Percentiles rank a stretch among this genome's conserved stretches.
These are phyloP conservation scores for Ochromonas danica DNA, from an alignment of 108 stramenopile species.

Conservation along the genomic window DNA sequence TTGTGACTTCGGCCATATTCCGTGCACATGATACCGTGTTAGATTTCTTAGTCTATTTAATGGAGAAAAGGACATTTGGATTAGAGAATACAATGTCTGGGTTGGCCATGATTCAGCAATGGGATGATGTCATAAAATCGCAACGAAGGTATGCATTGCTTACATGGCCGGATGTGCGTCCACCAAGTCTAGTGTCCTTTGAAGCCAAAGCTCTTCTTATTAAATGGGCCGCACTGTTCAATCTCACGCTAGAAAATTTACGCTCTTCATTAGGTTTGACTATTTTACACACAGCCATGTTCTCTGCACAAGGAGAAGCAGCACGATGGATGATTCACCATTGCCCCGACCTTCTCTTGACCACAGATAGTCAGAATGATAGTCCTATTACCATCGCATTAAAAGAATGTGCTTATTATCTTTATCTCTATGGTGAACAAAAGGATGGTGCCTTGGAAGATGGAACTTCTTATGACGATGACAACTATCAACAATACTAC, in stretches of 20 bases:
- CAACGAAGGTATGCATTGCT: conserved; percentile 32
- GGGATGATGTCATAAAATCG: conserved; percentile 27
- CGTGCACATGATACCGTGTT: not conserved
- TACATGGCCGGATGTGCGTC: conserved; percentile 32
- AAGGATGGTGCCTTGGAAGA: conserved; percentile 20
- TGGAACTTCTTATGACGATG: conserved; percentile 31
- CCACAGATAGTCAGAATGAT: not conserved
- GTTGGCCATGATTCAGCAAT: conserved; percentile 28
- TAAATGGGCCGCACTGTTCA: conserved; percentile 33
- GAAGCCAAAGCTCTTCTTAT: not conserved
- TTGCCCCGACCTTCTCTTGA: not conserved
- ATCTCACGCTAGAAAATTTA: conserved; percentile 18
- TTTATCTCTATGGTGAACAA: conserved; percentile 7
- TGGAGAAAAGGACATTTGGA: conserved; percentile 29
- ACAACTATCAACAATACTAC: not conserved
- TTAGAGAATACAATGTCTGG: not conserved
- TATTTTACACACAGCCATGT: conserved; percentile 29
- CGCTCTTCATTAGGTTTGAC: conserved; percentile 30
- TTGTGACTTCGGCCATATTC: not conserved
- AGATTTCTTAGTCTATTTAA: conserved; percentile 27
- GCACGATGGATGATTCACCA: conserved; percentile 26
- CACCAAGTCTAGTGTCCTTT: not conserved
- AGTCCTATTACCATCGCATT: conserved; percentile 31
- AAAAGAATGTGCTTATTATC: conserved; percentile 35
- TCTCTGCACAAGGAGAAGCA: not conserved